A percentile compares a stretch with the other conserved stretches of the same genome.
phyloP scores from a whole-genome alignment of 78 protist species.

The Dictyostelium brefeldianum region DNA sequence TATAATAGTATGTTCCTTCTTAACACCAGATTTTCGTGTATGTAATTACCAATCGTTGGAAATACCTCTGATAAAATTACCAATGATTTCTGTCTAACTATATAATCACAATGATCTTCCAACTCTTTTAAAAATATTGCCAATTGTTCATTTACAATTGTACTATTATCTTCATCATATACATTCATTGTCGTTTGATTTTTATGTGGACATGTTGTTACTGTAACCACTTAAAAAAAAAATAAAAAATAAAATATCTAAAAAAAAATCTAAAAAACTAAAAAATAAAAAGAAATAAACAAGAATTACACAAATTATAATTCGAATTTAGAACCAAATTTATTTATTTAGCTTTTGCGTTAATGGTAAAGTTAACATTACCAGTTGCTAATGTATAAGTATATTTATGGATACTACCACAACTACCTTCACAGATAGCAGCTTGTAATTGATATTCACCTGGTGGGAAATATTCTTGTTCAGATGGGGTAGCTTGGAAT shows the following conservation, averaged over 20 bases:
- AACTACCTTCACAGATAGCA: conserved; percentile 50
- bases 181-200: too few relatives aligned
- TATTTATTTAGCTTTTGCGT: too few relatives aligned
- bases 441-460: conserved; percentile 51
- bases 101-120: neutral
- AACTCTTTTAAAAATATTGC: neutral
- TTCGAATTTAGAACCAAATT: too few relatives aligned
- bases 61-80: neutral
- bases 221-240: too few relatives aligned
- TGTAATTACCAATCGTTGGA: neutral
- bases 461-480: conserved; percentile 53
- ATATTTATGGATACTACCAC: conserved; percentile 59
- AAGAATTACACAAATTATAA: too few relatives aligned
- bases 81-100: neutral
- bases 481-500: conserved; percentile 53
- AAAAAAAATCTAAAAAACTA: too few relatives aligned
- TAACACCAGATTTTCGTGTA: neutral
- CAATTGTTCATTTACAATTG: neutral
- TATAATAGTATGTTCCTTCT: neutral
- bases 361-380: conserved; percentile 21
- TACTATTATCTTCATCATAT: neutral
- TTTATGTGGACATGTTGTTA: too few relatives aligned
- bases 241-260: too few relatives aligned
- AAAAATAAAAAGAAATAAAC: too few relatives aligned
- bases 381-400: neutral